Percentiles rank a stretch among this genome's conserved stretches.
Evolutionary conservation across 768 basidiomycete species (phyloP).

Genomic region (Strobilomyces confusus): DNA sequence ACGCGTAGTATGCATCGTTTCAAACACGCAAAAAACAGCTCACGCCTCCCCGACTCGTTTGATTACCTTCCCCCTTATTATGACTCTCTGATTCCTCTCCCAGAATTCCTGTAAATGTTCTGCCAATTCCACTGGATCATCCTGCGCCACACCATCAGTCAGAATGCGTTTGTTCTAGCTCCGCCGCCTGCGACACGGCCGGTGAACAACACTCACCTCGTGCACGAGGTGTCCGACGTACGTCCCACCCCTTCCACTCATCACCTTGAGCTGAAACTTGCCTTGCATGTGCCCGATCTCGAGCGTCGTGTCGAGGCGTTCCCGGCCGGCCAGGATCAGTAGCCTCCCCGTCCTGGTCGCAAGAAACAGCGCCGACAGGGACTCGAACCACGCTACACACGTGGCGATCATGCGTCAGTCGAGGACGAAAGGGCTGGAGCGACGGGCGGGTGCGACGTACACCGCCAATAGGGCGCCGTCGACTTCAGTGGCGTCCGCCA

Average conservation of each 20-base stretch:
- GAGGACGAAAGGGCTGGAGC: background rate
- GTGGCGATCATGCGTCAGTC: background rate
- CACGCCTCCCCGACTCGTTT: constrained; percentile 55
- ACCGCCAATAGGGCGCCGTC: constrained; percentile 87
- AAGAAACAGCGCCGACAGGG: constrained; percentile 78
- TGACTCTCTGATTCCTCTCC: constrained; percentile 76
- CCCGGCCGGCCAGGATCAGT: constrained; percentile 88
- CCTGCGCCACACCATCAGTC: constrained; percentile 42
- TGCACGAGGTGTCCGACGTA: constrained; percentile 89
- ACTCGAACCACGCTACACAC: constrained; percentile 83
- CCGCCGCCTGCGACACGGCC: background rate
- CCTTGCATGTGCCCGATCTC: constrained; percentile 98
- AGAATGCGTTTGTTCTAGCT: background rate
- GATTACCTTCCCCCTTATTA: constrained; percentile 45
- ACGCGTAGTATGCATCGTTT: too few relatives aligned
- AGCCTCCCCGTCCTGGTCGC: constrained; percentile 75
- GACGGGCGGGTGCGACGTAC: constrained; percentile 39
- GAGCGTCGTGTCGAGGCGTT: constrained; percentile 85
- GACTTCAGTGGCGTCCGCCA: constrained; percentile 86
- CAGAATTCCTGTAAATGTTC: constrained; percentile 86
- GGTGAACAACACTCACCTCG: constrained; percentile 52
- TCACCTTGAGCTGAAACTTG: constrained; percentile 91
- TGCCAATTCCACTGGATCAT: constrained; percentile 79
- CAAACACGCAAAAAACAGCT: background rate
- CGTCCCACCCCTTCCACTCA: constrained; percentile 44